phyloP scores from a whole-genome alignment of 768 basidiomycete genomes.

The Tylopilus balloui region DNA sequence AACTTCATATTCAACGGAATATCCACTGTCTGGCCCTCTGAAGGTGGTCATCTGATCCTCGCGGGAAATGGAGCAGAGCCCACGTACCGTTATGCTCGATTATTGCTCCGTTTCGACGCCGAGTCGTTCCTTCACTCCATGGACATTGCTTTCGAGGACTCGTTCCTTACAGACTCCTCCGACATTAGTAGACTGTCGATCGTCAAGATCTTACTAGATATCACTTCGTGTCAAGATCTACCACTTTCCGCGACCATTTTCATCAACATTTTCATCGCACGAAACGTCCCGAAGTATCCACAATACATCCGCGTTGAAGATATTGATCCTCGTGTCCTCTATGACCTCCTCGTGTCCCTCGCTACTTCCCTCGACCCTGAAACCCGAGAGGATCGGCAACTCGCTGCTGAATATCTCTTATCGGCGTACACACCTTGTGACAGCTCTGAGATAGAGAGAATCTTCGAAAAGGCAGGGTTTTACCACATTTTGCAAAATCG shows the following conservation, averaged over 20 bases:
- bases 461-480: slow-evolving; percentile 84
- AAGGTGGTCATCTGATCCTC: slow-evolving; percentile 67
- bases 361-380: slow-evolving; percentile 68
- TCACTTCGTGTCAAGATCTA: slow-evolving; percentile 51
- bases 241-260: slow-evolving; percentile 68
- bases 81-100: slow-evolving; percentile 84
- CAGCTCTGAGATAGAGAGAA: slow-evolving; percentile 53
- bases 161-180: slow-evolving; percentile 73
- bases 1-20: slow-evolving; percentile 80
- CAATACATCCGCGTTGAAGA: slow-evolving; percentile 54
- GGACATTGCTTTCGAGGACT: slow-evolving; percentile 92
- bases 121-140: slow-evolving; percentile 92
- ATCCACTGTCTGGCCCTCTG: slow-evolving; percentile 76
- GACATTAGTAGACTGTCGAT: slow-evolving; percentile 74
- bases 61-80: slow-evolving; percentile 73
- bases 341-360: slow-evolving; percentile 73
- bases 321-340: slow-evolving; percentile 62
- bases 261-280: slow-evolving; percentile 91
- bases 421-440: slow-evolving; percentile 89
- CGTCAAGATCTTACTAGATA: slow-evolving; percentile 79
- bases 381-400: slow-evolving; percentile 90
- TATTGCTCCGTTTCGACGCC: slow-evolving; percentile 82
- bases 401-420: slow-evolving; percentile 90
- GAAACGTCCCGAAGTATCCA: slow-evolving; percentile 95
- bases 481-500: slow-evolving; percentile 84